phyloP scores from a whole-genome alignment of 352 stramenopile genomes.

The Blastocystis sp. region DNA sequence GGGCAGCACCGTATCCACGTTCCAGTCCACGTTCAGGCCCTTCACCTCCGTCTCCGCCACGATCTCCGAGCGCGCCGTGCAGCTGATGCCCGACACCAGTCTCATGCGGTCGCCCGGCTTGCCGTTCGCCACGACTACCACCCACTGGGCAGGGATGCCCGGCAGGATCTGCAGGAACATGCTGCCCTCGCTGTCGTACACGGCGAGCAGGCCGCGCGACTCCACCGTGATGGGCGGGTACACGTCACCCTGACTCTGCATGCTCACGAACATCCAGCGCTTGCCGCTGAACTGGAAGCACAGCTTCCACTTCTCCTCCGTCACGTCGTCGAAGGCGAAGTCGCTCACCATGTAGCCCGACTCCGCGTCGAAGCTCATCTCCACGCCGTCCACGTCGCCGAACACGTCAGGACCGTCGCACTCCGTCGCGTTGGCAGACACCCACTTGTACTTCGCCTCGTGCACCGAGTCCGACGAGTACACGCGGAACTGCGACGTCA shows the following conservation, averaged over 20 bases:
- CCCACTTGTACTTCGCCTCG: constrained; percentile 59
- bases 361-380: constrained; percentile 22
- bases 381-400: constrained; percentile 16
- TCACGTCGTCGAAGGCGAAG: constrained; percentile 20
- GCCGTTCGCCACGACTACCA: constrained; percentile 35
- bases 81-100: constrained; percentile 42
- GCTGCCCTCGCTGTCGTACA: neutral
- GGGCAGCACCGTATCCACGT: neutral
- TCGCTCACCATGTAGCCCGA: neutral
- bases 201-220: constrained; percentile 35
- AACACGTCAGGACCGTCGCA: neutral
- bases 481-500: constrained; percentile 15
- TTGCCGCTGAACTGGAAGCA: constrained; percentile 68
- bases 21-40: constrained; percentile 32
- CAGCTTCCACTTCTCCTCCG: constrained; percentile 29
- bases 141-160: constrained; percentile 4
- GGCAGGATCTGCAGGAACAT: constrained; percentile 14
- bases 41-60: constrained; percentile 28
- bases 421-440: constrained; percentile 23
- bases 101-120: constrained; percentile 48
- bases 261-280: constrained; percentile 37
- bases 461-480: constrained; percentile 13
- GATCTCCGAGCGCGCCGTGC: constrained; percentile 16
- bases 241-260: constrained; percentile 42
- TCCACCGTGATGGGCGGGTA: constrained; percentile 36